Conservation (phyloP, 176 grass and related monocot genomes). For the Microstegium vimineum region DNA sequence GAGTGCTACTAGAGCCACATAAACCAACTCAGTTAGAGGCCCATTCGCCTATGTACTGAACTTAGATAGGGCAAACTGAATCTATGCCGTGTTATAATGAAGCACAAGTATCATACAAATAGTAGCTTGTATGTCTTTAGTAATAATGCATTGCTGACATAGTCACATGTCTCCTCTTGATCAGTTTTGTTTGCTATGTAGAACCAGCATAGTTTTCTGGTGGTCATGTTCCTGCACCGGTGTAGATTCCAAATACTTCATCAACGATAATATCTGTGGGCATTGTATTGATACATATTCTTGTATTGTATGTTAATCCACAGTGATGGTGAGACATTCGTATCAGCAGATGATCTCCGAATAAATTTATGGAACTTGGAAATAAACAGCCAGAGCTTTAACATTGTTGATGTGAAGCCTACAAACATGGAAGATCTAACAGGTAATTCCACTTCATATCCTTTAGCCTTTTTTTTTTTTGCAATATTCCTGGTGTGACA, state of each 20-base stretch:
- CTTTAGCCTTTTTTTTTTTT: no score
- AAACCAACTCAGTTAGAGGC: not conserved
- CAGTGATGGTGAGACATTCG: constrained; percentile 96
- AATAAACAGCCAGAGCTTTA: constrained; percentile 95
- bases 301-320: constrained; percentile 31
- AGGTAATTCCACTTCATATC: constrained; percentile 56
- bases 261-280: not conserved
- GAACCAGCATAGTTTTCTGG: not conserved
- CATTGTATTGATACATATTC: constrained; percentile 16
- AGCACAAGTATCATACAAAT: not conserved
- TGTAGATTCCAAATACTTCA: not conserved
- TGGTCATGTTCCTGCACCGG: not conserved
- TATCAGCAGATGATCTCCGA: constrained; percentile 95
- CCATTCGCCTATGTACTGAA: not conserved
- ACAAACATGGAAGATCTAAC: constrained; percentile 97
- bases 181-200: not conserved
- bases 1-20: not conserved
- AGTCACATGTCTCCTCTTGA: not conserved
- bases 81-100: not conserved
- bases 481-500: constrained; percentile 5
- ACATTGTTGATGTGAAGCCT: constrained; percentile 97
- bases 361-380: constrained; percentile 97
- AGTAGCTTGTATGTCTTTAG: constrained; percentile 1
- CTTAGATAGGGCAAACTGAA: not conserved
- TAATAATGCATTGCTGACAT: not conserved